Base-by-base conservation (phyloP, 1,284 basidiomycete species). In the Entoloma clypeatum region DNA sequence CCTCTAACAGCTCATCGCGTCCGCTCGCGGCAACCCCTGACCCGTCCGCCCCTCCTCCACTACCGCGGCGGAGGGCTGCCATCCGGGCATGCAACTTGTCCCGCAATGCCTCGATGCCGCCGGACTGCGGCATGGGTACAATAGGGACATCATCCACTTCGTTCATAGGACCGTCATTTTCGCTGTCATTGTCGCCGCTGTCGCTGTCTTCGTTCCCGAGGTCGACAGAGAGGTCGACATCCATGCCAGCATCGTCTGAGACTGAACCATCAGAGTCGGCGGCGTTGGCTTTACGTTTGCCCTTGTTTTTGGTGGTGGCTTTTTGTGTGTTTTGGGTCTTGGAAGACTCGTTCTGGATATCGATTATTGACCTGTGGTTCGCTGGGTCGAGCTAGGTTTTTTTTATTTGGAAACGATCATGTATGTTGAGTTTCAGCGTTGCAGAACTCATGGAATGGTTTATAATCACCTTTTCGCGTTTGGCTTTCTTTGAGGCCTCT, bases 391-490 rank as follows among this genome's bases (percentile, higher is more conserved):
- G 85, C 92, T 94, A 33, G 53, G 21, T 10, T n/a, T 6, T 10
- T n/a, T n/a, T n/a, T n/a, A n/a, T n/a, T n/a, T n/a, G n/a, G n/a
- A n/a, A n/a, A n/a, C n/a, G n/a, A n/a, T n/a, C n/a, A n/a, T n/a
- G n/a, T n/a, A n/a, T n/a, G n/a, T n/a, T n/a, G n/a, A n/a, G n/a
- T n/a, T n/a, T n/a, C n/a, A n/a, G n/a, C n/a, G n/a, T n/a, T n/a
- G n/a, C n/a, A n/a, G n/a, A n/a, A n/a, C n/a, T n/a, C n/a, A n/a
- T n/a, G n/a, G n/a, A n/a, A n/a, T n/a, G n/a, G n/a, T n/a, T n/a
- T n/a, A n/a, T n/a, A n/a, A n/a, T n/a, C n/a, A 90, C 92, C 77
- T 92, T 93, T 41, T 87, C 86, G 36, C 81, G 74, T 59, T 85
- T 87, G 1, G 87, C 87, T 56, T 87, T 89, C 62, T 86, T 87